Conservation (phyloP, 106 monocot species). For the Alisma plantagoaquatica region DNA sequence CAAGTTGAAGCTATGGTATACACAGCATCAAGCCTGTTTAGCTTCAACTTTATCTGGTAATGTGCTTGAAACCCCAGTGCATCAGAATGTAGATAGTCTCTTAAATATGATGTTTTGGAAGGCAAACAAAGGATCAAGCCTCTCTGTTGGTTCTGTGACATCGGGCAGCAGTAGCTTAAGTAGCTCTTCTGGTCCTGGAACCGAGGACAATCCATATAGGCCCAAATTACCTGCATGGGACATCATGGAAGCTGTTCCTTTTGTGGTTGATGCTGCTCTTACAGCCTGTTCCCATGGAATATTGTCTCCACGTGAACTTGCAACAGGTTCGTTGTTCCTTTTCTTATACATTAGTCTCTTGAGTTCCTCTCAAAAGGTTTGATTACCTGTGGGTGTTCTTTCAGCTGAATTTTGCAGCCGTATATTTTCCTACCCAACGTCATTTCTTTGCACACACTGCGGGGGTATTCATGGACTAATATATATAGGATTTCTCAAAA, state of each 20-base stretch:
- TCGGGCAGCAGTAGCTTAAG: slow-evolving; percentile 77
- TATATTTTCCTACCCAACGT: neutral
- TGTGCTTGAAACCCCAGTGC: slow-evolving; percentile 77
- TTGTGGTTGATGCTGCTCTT: slow-evolving; percentile 95
- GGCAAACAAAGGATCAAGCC: slow-evolving; percentile 47
- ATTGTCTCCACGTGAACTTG: slow-evolving; percentile 85
- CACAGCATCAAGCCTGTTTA: slow-evolving; percentile 95
- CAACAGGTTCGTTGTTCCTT: slow-evolving; percentile 55
- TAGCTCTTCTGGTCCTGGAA: slow-evolving; percentile 55
- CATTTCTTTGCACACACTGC: neutral
- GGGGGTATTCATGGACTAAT: too few species aligned
- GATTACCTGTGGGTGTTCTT: neutral
- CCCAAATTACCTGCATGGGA: slow-evolving; percentile 95
- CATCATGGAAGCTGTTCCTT: slow-evolving; percentile 95
- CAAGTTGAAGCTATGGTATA: slow-evolving; percentile 91
- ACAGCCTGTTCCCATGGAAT: slow-evolving; percentile 90
- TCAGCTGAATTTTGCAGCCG: neutral
- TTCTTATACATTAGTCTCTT: neutral
- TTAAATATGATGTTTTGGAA: slow-evolving; percentile 94
- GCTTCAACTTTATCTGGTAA: slow-evolving; percentile 94
- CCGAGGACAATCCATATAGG: slow-evolving; percentile 44
- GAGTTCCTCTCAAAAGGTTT: neutral
- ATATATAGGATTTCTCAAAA: too few species aligned
- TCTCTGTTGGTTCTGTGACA: slow-evolving; percentile 34
- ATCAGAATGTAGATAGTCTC: slow-evolving; percentile 83